phyloP scores from a whole-genome alignment of 805 yeast species.

The Ogataea trehalophila region DNA sequence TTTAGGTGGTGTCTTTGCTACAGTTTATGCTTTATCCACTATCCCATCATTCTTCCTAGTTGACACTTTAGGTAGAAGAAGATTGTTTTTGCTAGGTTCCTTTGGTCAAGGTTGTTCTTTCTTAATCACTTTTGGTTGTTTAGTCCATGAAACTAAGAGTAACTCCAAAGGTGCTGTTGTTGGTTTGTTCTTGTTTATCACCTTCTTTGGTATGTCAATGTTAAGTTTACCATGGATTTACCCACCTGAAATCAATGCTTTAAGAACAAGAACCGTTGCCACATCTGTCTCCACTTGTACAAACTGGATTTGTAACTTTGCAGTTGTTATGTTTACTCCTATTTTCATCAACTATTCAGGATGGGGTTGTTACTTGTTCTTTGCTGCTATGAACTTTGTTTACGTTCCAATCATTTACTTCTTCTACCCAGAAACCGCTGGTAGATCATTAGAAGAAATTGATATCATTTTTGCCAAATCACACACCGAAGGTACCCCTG shows the following conservation, averaged over 20 bases:
- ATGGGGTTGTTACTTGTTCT: slow-evolving; percentile 68
- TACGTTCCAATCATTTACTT: slow-evolving; percentile 61
- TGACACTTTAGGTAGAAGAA: slow-evolving; percentile 67
- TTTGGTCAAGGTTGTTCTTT: slow-evolving; percentile 45
- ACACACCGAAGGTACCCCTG: slow-evolving; percentile 46
- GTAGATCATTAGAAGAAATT: slow-evolving; percentile 69
- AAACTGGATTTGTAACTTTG: slow-evolving; percentile 67
- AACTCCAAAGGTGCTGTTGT: slow-evolving; percentile 65
- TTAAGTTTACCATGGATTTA: slow-evolving; percentile 51
- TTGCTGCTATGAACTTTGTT: slow-evolving; percentile 56
- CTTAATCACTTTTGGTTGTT: slow-evolving; percentile 46
- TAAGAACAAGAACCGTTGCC: slow-evolving; percentile 66
- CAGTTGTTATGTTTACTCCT: slow-evolving; percentile 68
- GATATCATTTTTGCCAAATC: slow-evolving; percentile 68
- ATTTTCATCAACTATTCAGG: slow-evolving; percentile 43
- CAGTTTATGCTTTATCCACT: slow-evolving; percentile 57
- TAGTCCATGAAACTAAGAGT: slow-evolving; percentile 33
- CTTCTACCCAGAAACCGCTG: slow-evolving; percentile 75
- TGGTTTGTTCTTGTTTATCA: slow-evolving; percentile 56
- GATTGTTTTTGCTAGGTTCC: slow-evolving; percentile 40
- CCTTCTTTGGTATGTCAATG: slow-evolving; percentile 48
- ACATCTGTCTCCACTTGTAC: slow-evolving; percentile 59
- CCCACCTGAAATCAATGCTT: slow-evolving; percentile 63
- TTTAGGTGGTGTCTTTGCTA: slow-evolving; percentile 62
- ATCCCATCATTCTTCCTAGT: slow-evolving; percentile 56